Percentiles rank a stretch among this genome's conserved stretches.
Evolutionary conservation across 768 basidiomycete genomes (phyloP).

Genomic region (Leucosporidium scottii): DNA sequence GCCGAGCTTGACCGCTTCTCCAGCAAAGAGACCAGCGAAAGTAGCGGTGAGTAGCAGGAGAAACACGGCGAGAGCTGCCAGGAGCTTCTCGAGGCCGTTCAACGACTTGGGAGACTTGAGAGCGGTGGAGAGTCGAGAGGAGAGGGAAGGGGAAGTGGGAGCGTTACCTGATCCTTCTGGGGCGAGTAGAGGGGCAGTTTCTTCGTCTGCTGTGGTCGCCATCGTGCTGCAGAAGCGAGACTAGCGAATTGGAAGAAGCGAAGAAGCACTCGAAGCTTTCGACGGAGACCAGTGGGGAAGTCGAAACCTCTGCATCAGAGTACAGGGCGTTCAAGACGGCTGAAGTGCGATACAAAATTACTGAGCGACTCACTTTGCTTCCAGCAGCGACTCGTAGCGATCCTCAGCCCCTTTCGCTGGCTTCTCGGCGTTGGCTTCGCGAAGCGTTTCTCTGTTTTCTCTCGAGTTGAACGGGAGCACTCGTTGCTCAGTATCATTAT

Average conservation of each 20-base stretch:
- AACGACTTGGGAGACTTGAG: conserved; percentile 54
- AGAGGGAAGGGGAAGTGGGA: not conserved
- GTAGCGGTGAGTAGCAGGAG: conserved; percentile 73
- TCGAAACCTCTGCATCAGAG: too few species aligned
- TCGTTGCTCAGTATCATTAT: too few species aligned
- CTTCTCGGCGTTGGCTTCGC: too few species aligned
- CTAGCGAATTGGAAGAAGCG: not conserved
- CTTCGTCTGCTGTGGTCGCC: not conserved
- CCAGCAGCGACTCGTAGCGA: too few species aligned
- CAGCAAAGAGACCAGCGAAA: conserved; percentile 91
- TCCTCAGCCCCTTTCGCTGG: too few species aligned
- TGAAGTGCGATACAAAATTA: too few species aligned
- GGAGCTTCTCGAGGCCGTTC: conserved; percentile 72
- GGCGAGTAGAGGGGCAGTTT: not conserved
- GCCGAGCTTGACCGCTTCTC: conserved; percentile 40
- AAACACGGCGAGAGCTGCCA: conserved; percentile 65
- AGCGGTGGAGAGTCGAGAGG: conserved; percentile 2
- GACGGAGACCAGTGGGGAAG: too few species aligned
- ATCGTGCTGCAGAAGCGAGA: not conserved
- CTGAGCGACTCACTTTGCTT: too few species aligned
- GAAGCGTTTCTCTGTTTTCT: too few species aligned
- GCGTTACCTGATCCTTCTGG: not conserved
- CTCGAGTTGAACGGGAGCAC: too few species aligned
- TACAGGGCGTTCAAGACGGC: too few species aligned
- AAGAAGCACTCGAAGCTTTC: too few species aligned